phyloP scores from a whole-genome alignment of 2,329 filamentous ascomycete genomes.

The Dactylellina leptospora region DNA sequence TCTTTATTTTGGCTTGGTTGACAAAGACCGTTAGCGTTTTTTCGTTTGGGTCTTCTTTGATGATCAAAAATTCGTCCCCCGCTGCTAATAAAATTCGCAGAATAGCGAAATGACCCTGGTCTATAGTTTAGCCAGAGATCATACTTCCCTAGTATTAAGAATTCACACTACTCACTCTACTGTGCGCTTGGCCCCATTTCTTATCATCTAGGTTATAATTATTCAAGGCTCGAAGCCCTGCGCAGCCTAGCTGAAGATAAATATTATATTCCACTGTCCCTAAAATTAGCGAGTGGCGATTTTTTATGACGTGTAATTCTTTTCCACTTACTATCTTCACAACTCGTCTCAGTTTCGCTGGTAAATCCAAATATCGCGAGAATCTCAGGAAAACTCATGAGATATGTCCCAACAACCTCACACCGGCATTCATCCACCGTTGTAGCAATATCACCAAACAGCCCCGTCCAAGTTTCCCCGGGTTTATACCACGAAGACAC shows the following conservation, averaged over 20 bases:
- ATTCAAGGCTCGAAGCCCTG: slow-evolving; percentile 14
- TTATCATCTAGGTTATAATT: not conserved
- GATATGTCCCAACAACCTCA: slow-evolving; percentile 90
- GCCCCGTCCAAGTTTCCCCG: slow-evolving; percentile 91
- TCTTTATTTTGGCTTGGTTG: slow-evolving; percentile 86
- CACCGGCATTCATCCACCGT: slow-evolving; percentile 95
- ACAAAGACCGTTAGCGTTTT: slow-evolving; percentile 71
- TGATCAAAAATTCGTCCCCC: slow-evolving; percentile 74
- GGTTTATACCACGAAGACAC: slow-evolving; percentile 91
- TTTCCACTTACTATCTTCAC: slow-evolving; percentile 21
- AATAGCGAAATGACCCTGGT: slow-evolving; percentile 19
- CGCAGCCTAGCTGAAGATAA: slow-evolving; percentile 14
- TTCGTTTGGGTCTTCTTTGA: slow-evolving; percentile 62
- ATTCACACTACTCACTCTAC: slow-evolving; percentile 67
- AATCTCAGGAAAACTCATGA: slow-evolving; percentile 87
- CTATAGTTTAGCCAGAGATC: not conserved
- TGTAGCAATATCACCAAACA: slow-evolving; percentile 86
- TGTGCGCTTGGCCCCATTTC: slow-evolving; percentile 94
- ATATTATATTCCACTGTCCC: slow-evolving; percentile 19
- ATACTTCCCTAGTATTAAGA: not conserved
- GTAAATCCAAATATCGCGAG: slow-evolving; percentile 80
- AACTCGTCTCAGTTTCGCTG: not conserved
- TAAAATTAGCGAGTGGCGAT: too few species aligned
- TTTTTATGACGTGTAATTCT: too few species aligned
- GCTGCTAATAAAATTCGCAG: slow-evolving; percentile 60